A percentile compares a stretch with the other conserved stretches of the same genome.
Conservation (phyloP, 1,139 yeast genomes). For the Suhomyces choctaworum region DNA sequence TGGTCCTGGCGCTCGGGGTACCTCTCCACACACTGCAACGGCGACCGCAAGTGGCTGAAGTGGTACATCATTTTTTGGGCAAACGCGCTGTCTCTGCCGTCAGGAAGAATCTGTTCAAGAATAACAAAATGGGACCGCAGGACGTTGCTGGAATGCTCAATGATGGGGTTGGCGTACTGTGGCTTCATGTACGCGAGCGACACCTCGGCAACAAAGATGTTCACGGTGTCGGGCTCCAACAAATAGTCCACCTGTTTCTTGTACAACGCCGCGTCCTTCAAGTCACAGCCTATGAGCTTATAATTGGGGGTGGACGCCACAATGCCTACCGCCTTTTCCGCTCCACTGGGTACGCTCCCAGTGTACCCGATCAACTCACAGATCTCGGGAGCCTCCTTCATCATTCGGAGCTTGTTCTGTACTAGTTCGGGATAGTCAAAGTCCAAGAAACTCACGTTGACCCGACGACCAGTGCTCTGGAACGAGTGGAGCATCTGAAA, state of each 20-base stretch:
- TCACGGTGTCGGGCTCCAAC: slow-evolving; percentile 33
- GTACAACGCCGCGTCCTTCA: slow-evolving; percentile 51
- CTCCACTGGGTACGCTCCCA: neutral
- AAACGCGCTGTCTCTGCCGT: slow-evolving; percentile 63
- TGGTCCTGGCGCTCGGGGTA: slow-evolving; percentile 59
- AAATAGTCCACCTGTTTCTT: slow-evolving; percentile 31
- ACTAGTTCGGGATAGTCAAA: slow-evolving; percentile 76
- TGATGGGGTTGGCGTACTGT: slow-evolving; percentile 63
- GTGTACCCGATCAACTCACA: slow-evolving; percentile 43
- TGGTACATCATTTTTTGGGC: slow-evolving; percentile 75
- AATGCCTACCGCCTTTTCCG: slow-evolving; percentile 21
- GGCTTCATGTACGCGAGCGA: slow-evolving; percentile 80
- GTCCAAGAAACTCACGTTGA: slow-evolving; percentile 56
- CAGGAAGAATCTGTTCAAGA: slow-evolving; percentile 72
- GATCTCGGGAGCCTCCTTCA: slow-evolving; percentile 50
- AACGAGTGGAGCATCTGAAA: slow-evolving; percentile 47
- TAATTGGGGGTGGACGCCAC: slow-evolving; percentile 49
- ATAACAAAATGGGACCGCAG: slow-evolving; percentile 62
- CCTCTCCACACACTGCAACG: slow-evolving; percentile 62
- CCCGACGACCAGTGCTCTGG: neutral
- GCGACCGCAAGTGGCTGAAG: slow-evolving; percentile 66
- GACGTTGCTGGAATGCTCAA: slow-evolving; percentile 44
- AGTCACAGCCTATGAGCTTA: slow-evolving; percentile 69
- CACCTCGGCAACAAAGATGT: slow-evolving; percentile 77
- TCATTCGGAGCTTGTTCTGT: slow-evolving; percentile 52